Conservation (phyloP, 2,329 filamentous ascomycete genomes). For the Lizonia empirigonia region DNA sequence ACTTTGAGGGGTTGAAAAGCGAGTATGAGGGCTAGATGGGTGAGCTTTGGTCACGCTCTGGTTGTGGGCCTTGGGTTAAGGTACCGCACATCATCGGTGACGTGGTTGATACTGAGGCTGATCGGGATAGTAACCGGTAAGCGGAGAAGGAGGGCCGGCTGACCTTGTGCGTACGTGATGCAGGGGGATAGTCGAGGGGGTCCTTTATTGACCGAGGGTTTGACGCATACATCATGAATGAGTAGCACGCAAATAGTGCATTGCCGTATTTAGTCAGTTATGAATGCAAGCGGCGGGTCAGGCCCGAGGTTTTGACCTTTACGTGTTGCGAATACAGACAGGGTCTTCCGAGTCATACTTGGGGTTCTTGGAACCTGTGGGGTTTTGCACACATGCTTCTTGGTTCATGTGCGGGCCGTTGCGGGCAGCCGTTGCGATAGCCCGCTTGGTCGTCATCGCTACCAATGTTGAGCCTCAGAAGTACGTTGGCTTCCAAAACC, state of each 20-base stretch:
- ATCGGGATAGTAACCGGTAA: no score
- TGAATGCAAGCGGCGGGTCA: neutral
- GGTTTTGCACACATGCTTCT: neutral
- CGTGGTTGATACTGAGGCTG: no score
- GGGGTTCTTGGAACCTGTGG: neutral
- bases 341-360: no score
- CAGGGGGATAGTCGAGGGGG: no score
- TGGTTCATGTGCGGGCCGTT: slow-evolving; percentile 3
- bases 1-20: slow-evolving; percentile 2
- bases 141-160: no score
- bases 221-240: neutral
- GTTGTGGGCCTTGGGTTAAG: neutral
- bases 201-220: neutral
- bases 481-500: neutral
- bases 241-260: neutral
- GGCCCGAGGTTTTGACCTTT: neutral
- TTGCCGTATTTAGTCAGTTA: neutral
- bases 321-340: neutral
- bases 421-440: neutral
- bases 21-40: slow-evolving; percentile 15
- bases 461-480: neutral
- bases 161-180: no score
- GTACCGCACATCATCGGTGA: no score
- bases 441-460: slow-evolving; percentile 2
- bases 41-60: slow-evolving; percentile 3